phyloP scores from a whole-genome alignment of 75 land plant genomes.

The Adiantum capillusveneris region DNA sequence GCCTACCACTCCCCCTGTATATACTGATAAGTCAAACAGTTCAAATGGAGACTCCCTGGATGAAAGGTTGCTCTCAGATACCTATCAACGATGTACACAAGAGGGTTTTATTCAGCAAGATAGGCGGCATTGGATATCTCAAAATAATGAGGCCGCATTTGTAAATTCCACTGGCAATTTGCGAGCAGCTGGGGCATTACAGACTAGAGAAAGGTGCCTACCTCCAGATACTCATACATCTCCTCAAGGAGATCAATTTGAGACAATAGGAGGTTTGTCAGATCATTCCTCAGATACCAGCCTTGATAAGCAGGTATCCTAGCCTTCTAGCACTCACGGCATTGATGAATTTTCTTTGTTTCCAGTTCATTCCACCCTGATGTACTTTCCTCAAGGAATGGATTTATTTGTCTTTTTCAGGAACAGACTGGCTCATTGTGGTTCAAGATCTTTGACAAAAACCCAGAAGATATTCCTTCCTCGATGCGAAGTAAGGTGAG shows the following conservation, averaged over 20 bases:
- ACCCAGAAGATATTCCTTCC: constrained; percentile 37
- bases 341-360: not conserved
- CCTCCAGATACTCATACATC: not conserved
- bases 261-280: not conserved
- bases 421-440: constrained; percentile 33
- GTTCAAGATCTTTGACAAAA: constrained; percentile 42
- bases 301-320: constrained; percentile 2
- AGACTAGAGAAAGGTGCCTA: not conserved
- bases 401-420: too few species aligned
- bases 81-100: not conserved
- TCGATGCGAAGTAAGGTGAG: constrained; percentile 31
- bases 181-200: not conserved
- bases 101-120: not conserved
- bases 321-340: not conserved
- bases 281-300: constrained; percentile 6
- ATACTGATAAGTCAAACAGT: not conserved
- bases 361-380: too few species aligned
- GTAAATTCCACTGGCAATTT: not conserved
- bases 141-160: not conserved
- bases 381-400: too few species aligned
- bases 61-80: not conserved
- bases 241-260: not conserved
- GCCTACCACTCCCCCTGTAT: constrained; percentile 1
- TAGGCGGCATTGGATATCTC: not conserved
- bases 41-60: not conserved